Evolutionary conservation across 2,329 filamentous ascomycete genomes (phyloP), one percentile per base, ranked within the genome.

Genomic region (Aureobasidium sp.): DNA sequence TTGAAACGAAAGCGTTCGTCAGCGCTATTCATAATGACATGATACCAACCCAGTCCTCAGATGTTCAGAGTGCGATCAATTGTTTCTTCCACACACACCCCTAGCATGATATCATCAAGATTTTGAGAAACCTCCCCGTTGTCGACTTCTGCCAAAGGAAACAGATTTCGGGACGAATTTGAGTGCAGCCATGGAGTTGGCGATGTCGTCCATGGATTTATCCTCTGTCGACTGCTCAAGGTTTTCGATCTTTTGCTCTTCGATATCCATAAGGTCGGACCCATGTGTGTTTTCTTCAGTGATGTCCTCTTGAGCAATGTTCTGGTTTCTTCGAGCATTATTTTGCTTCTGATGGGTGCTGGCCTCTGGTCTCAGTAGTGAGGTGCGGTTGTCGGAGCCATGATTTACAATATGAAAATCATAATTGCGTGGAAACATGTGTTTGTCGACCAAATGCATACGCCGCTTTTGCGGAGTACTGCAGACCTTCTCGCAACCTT

Each of bases 401-500:
- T 90, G 85, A 66, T 91, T 90, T 3, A 95, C 88, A 58, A 97
- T 84, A 54, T 85, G 85, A 69, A 95, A 96, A 74, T 95, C 93
- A 75, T 91, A 96, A 68, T 90, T 89, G 76, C 79, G 68, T 1
- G 92, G 93, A 71, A 94, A 99, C 76, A 87, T 82, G 74, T 99
- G 94, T 76, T 96, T 97, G 78, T 96, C 92, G 67, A 96, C 90
- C 66, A 96, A 80, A 78, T 99, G 93, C 72, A 90, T 84, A 39
- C 90, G 83, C 48, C 94, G 84, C 75, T 96, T 97, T 69, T 90
- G 86, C 32, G 88, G 86, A 4, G 89, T 91, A 61, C 84, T 85
- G 76, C 92, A 97, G 71, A 91, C 86, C 66, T 89, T 84, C 63
- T 94, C 90, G 73, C 94, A 99, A 53, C 82, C 86, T 70, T 96